A percentile compares a stretch with the other conserved stretches of the same genome.
Conservation (phyloP, 805 yeast species). For the Priceomyces haplophilus region DNA sequence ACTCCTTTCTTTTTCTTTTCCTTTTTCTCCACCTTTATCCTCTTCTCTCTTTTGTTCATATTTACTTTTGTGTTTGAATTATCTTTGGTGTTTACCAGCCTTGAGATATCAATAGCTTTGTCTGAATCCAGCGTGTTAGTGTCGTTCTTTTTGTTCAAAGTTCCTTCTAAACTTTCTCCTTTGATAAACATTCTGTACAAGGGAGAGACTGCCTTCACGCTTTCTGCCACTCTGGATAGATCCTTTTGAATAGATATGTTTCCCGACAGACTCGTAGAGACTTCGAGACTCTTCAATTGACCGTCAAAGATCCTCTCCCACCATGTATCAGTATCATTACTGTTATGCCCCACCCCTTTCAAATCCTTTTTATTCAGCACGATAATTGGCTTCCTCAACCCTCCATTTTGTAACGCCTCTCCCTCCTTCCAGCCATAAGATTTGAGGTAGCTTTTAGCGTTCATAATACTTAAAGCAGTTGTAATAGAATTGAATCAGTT, state of each 20-base stretch:
- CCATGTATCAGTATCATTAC: conserved; percentile 84
- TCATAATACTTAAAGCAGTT: conserved; percentile 50
- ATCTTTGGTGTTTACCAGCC: not conserved
- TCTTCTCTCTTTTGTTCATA: not conserved
- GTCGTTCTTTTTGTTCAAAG: conserved; percentile 43
- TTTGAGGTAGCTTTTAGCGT: conserved; percentile 67
- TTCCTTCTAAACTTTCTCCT: conserved; percentile 83
- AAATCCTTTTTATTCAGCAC: conserved; percentile 89
- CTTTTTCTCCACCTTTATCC: not conserved
- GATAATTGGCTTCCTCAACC: conserved; percentile 77
- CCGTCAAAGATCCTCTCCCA: conserved; percentile 97
- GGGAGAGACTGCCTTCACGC: conserved; percentile 58
- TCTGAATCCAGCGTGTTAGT: not conserved
- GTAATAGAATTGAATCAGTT: not conserved
- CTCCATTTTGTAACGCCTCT: conserved; percentile 75
- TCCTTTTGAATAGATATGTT: conserved; percentile 54
- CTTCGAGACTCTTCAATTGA: conserved; percentile 75
- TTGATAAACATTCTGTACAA: conserved; percentile 81
- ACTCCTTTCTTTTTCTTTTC: not conserved
- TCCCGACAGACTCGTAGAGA: conserved; percentile 32
- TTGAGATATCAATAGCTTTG: too few species aligned
- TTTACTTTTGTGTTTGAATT: conserved; percentile 11
- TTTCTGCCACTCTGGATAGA: conserved; percentile 42
- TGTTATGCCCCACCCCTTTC: conserved; percentile 83
- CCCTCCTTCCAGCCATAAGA: conserved; percentile 94